Percentiles rank a stretch among this genome's conserved stretches.
Conservation (phyloP, 2,329 filamentous ascomycete genomes). For the Seiridium cupressi region DNA sequence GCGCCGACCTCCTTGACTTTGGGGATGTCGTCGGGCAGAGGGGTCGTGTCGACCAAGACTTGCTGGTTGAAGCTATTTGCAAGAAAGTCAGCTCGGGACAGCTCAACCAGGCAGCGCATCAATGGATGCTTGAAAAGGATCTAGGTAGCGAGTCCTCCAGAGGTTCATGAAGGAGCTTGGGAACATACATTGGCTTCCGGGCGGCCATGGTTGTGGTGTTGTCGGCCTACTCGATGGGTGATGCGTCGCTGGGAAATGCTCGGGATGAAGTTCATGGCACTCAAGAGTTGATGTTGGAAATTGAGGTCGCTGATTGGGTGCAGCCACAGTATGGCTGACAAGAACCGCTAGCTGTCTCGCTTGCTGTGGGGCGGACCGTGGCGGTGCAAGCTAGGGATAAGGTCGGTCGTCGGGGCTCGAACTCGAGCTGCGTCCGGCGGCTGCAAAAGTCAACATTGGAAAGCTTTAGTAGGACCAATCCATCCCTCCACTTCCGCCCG, state of each 20-base stretch:
- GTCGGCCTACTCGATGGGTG: constrained; percentile 7
- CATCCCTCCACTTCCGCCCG: neutral
- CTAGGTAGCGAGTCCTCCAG: neutral
- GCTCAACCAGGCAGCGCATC: no score
- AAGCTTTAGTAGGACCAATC: neutral
- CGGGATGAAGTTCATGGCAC: constrained; percentile 7
- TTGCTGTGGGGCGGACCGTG: neutral
- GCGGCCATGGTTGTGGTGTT: constrained; percentile 51
- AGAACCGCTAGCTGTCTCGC: neutral
- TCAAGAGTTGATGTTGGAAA: constrained; percentile 25
- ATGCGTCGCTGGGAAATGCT: constrained; percentile 6
- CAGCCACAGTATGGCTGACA: constrained; percentile 17
- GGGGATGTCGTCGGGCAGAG: constrained; percentile 87
- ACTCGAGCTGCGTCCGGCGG: neutral
- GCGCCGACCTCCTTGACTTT: constrained; percentile 91
- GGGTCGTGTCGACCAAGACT: constrained; percentile 91
- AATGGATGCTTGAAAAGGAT: neutral
- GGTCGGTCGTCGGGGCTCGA: neutral
- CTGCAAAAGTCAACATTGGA: neutral
- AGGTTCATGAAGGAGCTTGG: neutral
- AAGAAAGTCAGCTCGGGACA: constrained; percentile 5
- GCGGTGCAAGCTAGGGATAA: neutral
- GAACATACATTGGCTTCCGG: constrained; percentile 56
- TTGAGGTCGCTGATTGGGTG: constrained; percentile 30
- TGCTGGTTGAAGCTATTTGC: constrained; percentile 83